Evolutionary conservation across 768 basidiomycete genomes (phyloP).

Genomic region (Kwoniella sp.): DNA sequence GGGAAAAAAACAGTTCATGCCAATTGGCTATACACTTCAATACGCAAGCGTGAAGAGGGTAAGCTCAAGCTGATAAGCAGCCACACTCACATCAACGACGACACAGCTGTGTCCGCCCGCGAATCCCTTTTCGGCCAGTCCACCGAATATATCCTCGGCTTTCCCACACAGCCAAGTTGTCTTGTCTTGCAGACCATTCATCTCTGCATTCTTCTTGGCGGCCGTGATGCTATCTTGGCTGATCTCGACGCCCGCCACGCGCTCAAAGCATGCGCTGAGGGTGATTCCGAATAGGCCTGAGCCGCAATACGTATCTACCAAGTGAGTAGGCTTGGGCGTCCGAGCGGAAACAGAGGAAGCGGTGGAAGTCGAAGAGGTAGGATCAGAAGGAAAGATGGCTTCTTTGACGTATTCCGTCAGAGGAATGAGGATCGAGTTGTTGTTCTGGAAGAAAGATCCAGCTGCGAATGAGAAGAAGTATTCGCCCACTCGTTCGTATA

Average conservation of each 20-base stretch:
- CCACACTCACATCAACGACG: slow-evolving; percentile 51
- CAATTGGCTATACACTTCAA: too few species aligned
- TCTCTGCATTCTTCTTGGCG: slow-evolving; percentile 58
- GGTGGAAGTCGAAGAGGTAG: neutral
- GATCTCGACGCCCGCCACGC: slow-evolving; percentile 87
- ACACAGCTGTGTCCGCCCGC: slow-evolving; percentile 52
- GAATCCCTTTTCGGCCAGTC: slow-evolving; percentile 42
- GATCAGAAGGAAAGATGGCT: slow-evolving; percentile 44
- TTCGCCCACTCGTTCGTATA: slow-evolving; percentile 81
- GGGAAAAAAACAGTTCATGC: too few species aligned
- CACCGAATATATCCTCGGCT: slow-evolving; percentile 77
- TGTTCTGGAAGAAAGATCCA: slow-evolving; percentile 98
- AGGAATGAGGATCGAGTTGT: slow-evolving; percentile 84
- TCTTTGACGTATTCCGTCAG: slow-evolving; percentile 81
- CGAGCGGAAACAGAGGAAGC: neutral
- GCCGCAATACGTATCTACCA: slow-evolving; percentile 88
- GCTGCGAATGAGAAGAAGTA: slow-evolving; percentile 65
- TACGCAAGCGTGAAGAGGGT: neutral
- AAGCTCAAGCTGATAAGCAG: neutral
- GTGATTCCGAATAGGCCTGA: slow-evolving; percentile 51
- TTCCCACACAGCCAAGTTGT: slow-evolving; percentile 65
- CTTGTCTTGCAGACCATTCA: slow-evolving; percentile 61
- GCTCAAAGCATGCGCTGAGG: slow-evolving; percentile 72
- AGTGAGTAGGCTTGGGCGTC: slow-evolving; percentile 65
- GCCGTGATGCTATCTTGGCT: slow-evolving; percentile 39